These are phyloP conservation scores for Penicillium sp. DNA, from an alignment of 2,329 filamentous ascomycete species.

Conservation along the genomic window DNA sequence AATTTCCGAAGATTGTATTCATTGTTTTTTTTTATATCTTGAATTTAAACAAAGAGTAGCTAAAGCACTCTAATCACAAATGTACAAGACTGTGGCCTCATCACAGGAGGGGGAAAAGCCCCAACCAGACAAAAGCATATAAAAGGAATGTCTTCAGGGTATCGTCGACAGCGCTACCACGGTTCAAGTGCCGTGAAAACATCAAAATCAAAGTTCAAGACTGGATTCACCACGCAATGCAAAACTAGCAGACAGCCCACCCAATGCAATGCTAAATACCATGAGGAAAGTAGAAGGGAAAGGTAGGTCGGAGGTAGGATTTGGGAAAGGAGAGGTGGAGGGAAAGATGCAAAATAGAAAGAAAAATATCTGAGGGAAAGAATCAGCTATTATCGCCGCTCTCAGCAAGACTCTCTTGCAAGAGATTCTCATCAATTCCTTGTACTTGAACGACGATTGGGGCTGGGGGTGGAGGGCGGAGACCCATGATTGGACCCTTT, in stretches of 20 bases:
- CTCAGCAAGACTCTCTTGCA: slow-evolving; percentile 61
- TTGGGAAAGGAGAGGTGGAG: neutral
- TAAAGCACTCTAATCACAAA: neutral
- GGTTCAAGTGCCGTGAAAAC: neutral
- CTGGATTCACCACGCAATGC: slow-evolving; percentile 3
- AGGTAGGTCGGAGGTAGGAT: neutral
- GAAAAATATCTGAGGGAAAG: neutral
- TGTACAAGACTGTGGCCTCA: neutral
- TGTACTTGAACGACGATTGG: slow-evolving; percentile 61
- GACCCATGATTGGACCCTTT: slow-evolving; percentile 70
- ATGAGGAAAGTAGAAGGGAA: neutral
- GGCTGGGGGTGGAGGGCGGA: slow-evolving; percentile 58
- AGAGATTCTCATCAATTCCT: slow-evolving; percentile 59
- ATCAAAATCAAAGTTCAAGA: neutral
- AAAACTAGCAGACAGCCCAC: neutral
- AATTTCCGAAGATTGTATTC: neutral
- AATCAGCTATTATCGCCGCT: slow-evolving; percentile 18
- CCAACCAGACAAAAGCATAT: neutral
- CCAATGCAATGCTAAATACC: slow-evolving; percentile 5
- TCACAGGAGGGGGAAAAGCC: neutral
- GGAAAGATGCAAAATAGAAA: neutral
- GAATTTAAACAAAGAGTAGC: neutral
- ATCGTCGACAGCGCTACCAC: neutral
- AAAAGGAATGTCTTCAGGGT: neutral
- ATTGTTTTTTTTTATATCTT: neutral